Evolutionary conservation across 441 rosid genomes (phyloP), one percentile per base, ranked within the genome.

Genomic region (Rhodomyrtus psidioides): DNA sequence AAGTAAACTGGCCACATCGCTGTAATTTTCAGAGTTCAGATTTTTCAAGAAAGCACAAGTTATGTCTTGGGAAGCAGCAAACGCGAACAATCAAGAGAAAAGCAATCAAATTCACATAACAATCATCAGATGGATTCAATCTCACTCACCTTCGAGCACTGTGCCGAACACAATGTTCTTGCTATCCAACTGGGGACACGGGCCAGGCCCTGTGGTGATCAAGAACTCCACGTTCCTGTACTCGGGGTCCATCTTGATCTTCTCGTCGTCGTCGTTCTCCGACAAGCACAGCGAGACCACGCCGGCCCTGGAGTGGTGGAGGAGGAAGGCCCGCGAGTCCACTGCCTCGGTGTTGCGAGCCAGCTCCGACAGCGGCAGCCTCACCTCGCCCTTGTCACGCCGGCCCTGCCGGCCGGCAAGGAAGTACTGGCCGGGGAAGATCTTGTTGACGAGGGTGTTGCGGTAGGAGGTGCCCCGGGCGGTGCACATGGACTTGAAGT

Each of bases 151-250:
- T 94, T 95, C 92, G 84, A 96, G 97, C 13, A 96, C 99, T 16
- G 91, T 90, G 27, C 98, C 98, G 23, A 96, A 95, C 23, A 95
- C 99, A 26, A 95, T 94, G 93, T 95, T 96, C 87, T 91, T 93
- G 81, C 79, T 87, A 85, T 95, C 97, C 83, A 96, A 90, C 87
- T 93, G 93, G 2, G 99, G 98, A 81, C 95, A 95, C 12, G 99
- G 97, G 60, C 94, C 97, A 28, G 98, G 99, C 13, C 99, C 99
- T 0, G 97, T 94, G 14, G 97, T 96, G 65, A 95, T 95, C 91
- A 96, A 91, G 92, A 96, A 96, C 89, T 95, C 98, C 16, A 95
- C 97, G 76, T 95, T 96, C 74, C 98, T 92, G 84, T 94, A 94
- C 53, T 93, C 84, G 15, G 96, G 94, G 82, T 95, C 94, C 7